phyloP scores from a whole-genome alignment of 495 filamentous ascomycete species.

The Jackrogersella multiformis region DNA sequence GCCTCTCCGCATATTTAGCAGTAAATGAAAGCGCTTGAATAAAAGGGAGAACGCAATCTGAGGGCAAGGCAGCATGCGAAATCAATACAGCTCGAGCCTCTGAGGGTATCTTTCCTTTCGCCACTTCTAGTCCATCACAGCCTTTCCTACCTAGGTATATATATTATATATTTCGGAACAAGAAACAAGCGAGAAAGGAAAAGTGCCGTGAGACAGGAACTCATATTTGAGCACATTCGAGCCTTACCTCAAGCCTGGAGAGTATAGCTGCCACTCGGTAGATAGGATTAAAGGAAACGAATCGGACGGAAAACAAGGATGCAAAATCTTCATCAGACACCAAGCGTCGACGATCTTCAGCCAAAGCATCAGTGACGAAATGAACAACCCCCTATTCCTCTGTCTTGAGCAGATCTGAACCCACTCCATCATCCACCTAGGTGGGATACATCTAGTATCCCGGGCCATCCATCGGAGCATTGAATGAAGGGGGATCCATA shows the following conservation, averaged over 20 bases:
- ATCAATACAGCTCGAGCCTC: conserved; percentile 25
- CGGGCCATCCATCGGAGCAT: conserved; percentile 46
- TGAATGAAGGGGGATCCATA: conserved; percentile 58
- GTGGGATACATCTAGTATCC: conserved; percentile 39
- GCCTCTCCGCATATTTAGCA: conserved; percentile 5
- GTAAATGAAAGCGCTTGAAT: conserved; percentile 1
- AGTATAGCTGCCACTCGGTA: not conserved
- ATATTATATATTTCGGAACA: conserved; percentile 13
- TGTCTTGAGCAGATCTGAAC: not conserved
- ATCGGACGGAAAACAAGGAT: not conserved
- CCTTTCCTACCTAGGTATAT: too few species aligned
- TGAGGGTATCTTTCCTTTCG: conserved; percentile 37
- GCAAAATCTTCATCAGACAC: not conserved
- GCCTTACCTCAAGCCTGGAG: conserved; percentile 14
- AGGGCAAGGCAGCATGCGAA: conserved; percentile 14
- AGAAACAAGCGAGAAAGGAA: conserved; percentile 16
- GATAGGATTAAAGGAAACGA: not conserved
- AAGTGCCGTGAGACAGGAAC: conserved; percentile 26
- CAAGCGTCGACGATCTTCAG: not conserved
- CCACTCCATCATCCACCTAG: not conserved
- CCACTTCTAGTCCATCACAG: conserved; percentile 28
- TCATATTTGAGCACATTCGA: conserved; percentile 22
- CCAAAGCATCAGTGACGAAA: not conserved
- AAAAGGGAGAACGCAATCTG: conserved; percentile 22
- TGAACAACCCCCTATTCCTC: not conserved